A percentile compares a stretch with the other conserved stretches of the same genome.
Evolutionary conservation across 2,329 filamentous ascomycete genomes (phyloP).

Genomic region (Trichophyton mentagrophytes): DNA sequence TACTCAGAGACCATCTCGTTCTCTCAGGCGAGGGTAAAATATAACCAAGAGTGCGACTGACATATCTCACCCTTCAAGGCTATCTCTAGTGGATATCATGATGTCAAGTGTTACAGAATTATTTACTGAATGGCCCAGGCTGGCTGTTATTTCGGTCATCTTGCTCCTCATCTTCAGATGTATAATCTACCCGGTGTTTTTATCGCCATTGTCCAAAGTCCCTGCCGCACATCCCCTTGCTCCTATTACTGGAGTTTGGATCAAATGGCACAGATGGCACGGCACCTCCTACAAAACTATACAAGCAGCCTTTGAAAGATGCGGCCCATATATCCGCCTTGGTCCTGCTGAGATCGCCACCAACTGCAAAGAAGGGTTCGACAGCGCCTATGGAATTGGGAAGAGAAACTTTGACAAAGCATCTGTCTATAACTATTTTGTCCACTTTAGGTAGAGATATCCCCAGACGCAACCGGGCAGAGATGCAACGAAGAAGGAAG

Average conservation of each 20-base stretch:
- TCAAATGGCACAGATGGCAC: constrained; percentile 8
- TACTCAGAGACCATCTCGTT: no score
- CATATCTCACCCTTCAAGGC: no score
- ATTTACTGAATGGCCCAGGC: background rate
- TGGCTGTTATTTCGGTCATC: background rate
- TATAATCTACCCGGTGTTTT: background rate
- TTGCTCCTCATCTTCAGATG: background rate
- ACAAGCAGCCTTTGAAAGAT: constrained; percentile 3
- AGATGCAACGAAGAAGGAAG: background rate
- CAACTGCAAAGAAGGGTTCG: constrained; percentile 7
- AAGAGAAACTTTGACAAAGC: constrained; percentile 55
- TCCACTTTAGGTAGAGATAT: background rate
- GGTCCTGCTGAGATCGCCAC: constrained; percentile 7
- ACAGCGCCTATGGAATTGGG: constrained; percentile 16
- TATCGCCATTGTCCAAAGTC: constrained; percentile 8
- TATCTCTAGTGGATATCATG: background rate
- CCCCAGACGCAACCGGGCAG: background rate
- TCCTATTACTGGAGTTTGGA: constrained; percentile 8
- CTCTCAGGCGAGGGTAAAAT: no score
- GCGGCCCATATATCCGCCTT: constrained; percentile 9
- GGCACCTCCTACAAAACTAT: constrained; percentile 7
- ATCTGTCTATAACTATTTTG: constrained; percentile 32
- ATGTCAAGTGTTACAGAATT: background rate
- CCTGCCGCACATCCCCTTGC: constrained; percentile 7
- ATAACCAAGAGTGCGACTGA: no score